Base-by-base conservation (phyloP, 768 basidiomycete species). In the Piloderma croceum region DNA sequence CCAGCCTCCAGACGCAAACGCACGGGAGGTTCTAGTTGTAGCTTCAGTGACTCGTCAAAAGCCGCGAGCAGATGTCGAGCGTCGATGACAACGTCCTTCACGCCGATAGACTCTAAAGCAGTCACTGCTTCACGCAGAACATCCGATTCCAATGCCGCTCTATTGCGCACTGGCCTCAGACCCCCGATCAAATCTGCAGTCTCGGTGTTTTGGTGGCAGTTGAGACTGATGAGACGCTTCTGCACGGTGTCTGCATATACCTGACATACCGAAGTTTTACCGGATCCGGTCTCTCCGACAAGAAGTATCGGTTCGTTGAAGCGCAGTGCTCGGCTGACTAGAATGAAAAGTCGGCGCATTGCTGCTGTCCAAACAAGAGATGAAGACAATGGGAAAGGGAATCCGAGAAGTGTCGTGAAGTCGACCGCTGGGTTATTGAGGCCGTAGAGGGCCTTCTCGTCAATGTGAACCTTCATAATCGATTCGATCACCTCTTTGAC, bases 141-240 rank as follows among this genome's bases (percentile, higher is more conserved):
- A 23, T 79, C 75, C 2, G 69, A 69, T 48, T 79, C 74, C 9
- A 70, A 43, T 4, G 76, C 61, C 15, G 68, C 65, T 17, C 87
- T 79, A 61, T 89, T 90, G 22, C 94, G 80, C 9, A 90, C 67
- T 5, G 94, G 94, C 24, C 94, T 77, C 49, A 96, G 75, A 25
- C 91, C 89, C 15, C 96, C 96, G 37, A 98, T 89, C 18, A 99
- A 69, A 58, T 99, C 96, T 9, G 93, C 90, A 1, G 94, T 96
- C 65, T 99, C 96, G 20, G 93, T 98, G 56, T 96, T 97, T 61
- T 96, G 92, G 58, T 99, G 96, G 53, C 96, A 98, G 50, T 90
- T 98, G 47, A 99, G 75, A 4, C 79, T 70, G 49, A 83, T 67
- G 20, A 99, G 68, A 24, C 59, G 65, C 52, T 78, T 79, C 19